phyloP scores from a whole-genome alignment of 768 basidiomycete genomes.

The Serendipita sp. region DNA sequence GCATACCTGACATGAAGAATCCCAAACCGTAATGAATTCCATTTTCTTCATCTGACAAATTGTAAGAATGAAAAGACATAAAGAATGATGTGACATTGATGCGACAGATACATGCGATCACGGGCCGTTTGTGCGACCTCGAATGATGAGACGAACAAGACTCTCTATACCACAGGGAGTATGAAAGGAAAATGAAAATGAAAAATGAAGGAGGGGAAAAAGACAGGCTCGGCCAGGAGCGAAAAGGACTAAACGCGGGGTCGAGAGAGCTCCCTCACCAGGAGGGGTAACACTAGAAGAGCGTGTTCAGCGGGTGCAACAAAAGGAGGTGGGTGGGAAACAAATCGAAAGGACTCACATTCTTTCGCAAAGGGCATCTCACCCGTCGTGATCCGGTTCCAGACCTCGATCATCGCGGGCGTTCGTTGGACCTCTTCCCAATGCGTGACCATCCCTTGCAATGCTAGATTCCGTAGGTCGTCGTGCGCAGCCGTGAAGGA shows the following conservation, averaged over 20 bases:
- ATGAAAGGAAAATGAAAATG: too few relatives aligned
- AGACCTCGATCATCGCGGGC: conserved; percentile 3
- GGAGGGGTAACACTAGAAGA: neutral
- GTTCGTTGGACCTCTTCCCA: conserved; percentile 3
- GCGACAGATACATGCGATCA: neutral
- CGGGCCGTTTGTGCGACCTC: too few relatives aligned
- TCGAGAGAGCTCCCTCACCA: conserved; percentile 2
- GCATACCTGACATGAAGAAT: too few relatives aligned
- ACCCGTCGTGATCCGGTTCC: neutral
- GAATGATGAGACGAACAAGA: neutral
- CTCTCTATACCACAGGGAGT: neutral
- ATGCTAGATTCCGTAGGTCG: conserved; percentile 1
- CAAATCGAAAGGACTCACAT: neutral
- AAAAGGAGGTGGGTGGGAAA: too few relatives aligned
- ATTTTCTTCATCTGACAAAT: too few relatives aligned
- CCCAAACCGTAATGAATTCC: too few relatives aligned
- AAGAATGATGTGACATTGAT: too few relatives aligned
- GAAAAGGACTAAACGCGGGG: neutral
- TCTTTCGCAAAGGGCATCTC: conserved; percentile 4
- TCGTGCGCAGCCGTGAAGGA: conserved; percentile 1
- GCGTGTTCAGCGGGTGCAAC: too few relatives aligned
- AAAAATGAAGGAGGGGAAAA: too few relatives aligned
- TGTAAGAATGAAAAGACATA: neutral
- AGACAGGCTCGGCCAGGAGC: neutral
- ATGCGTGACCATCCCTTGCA: conserved; percentile 4